phyloP scores from a whole-genome alignment of 2,329 filamentous ascomycete species.

The Talaromyces sp. region DNA sequence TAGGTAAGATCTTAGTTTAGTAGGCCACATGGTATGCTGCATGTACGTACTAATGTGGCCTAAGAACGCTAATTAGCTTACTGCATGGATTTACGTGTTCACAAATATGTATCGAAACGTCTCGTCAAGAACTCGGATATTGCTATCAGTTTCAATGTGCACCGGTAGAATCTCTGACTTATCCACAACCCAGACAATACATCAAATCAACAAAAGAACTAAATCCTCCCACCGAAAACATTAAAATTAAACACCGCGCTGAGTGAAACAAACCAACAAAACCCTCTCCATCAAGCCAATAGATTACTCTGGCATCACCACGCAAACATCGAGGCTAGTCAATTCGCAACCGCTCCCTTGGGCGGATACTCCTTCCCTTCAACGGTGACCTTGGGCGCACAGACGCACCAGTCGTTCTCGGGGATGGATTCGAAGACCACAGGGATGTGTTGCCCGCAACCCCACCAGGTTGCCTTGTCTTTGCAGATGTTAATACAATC shows the following conservation, averaged over 20 bases:
- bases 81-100: neutral
- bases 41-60: neutral
- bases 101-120: too few relatives aligned
- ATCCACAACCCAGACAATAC: neutral
- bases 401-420: conserved; percentile 19
- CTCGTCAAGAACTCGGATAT: too few relatives aligned
- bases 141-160: too few relatives aligned
- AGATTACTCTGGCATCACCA: neutral
- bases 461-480: conserved; percentile 23
- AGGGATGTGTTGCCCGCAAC: conserved; percentile 21
- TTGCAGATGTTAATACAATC: neutral
- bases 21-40: neutral
- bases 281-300: neutral
- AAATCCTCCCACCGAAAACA: neutral
- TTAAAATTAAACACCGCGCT: neutral
- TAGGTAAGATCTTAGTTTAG: neutral
- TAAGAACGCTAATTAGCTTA: neutral
- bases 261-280: neutral
- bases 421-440: conserved; percentile 20
- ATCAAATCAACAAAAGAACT: neutral
- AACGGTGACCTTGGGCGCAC: conserved; percentile 17
- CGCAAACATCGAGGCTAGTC: conserved; percentile 6
- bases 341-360: conserved; percentile 18
- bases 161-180: neutral
- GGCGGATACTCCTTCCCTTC: conserved; percentile 21